A percentile compares a stretch with the other conserved stretches of the same genome.
Conservation (phyloP, 768 basidiomycete species). For the Tylopilus sp. region DNA sequence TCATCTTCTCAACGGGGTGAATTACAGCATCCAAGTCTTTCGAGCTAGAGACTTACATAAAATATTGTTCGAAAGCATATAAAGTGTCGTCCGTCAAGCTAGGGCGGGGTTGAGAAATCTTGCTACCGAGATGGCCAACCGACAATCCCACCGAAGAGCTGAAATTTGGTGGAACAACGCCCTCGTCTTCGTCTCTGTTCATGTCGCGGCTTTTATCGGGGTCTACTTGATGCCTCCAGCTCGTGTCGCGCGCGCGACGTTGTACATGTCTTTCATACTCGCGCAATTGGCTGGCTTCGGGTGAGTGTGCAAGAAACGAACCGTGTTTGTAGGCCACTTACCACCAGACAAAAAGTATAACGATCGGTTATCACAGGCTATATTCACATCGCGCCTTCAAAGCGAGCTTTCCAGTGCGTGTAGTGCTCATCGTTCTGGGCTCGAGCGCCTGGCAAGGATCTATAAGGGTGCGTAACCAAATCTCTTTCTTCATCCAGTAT, state of each 20-base stretch:
- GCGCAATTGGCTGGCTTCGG: slow-evolving; percentile 9
- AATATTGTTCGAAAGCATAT: no score
- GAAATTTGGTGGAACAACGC: slow-evolving; percentile 9
- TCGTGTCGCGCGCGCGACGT: not conserved
- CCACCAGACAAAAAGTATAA: slow-evolving; percentile 3
- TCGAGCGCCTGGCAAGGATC: slow-evolving; percentile 11
- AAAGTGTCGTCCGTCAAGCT: not conserved
- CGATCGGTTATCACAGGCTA: slow-evolving; percentile 11
- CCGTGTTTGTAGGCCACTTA: not conserved
- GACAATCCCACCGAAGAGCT: not conserved
- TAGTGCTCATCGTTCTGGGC: slow-evolving; percentile 3
- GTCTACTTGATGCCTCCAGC: slow-evolving; percentile 3
- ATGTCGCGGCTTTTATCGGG: slow-evolving; percentile 5
- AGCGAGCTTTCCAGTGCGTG: slow-evolving; percentile 1
- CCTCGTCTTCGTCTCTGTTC: not conserved
- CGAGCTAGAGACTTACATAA: no score
- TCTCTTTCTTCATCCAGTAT: not conserved
- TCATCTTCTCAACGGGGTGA: no score
- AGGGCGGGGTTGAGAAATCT: not conserved
- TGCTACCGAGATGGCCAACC: not conserved
- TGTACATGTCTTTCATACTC: slow-evolving; percentile 4
- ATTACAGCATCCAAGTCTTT: no score
- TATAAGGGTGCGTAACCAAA: not conserved
- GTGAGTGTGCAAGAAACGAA: not conserved
- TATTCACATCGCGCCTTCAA: slow-evolving; percentile 7